A percentile compares a stretch with the other conserved stretches of the same genome.
phyloP scores from a whole-genome alignment of 2,329 filamentous ascomycete genomes.

The Xylogone sp. region DNA sequence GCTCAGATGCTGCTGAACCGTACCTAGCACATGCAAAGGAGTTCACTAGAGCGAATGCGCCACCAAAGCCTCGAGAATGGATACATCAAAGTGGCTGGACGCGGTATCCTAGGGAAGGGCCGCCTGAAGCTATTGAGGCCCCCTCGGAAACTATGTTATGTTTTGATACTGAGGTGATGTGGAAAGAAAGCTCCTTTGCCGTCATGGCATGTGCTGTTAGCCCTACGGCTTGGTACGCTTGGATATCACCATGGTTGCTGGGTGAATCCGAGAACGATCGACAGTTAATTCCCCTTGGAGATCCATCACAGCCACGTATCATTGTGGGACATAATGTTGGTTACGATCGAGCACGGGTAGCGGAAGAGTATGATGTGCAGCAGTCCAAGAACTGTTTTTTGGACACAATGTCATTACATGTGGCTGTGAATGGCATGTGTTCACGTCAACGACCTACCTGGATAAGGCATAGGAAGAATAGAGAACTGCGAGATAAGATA shows the following conservation, averaged over 20 bases:
- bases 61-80: slow-evolving; percentile 68
- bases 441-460: slow-evolving; percentile 93
- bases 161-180: slow-evolving; percentile 97
- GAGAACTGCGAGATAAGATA: slow-evolving; percentile 77
- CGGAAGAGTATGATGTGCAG: slow-evolving; percentile 82
- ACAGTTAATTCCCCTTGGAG: slow-evolving; percentile 84
- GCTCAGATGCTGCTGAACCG: slow-evolving; percentile 81
- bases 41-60: slow-evolving; percentile 61
- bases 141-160: slow-evolving; percentile 80
- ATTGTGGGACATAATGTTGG: slow-evolving; percentile 94
- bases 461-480: slow-evolving; percentile 93
- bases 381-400: slow-evolving; percentile 85
- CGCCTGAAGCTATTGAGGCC: slow-evolving; percentile 65
- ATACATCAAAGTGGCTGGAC: slow-evolving; percentile 83
- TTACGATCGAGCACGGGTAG: slow-evolving; percentile 83
- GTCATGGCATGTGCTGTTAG: slow-evolving; percentile 96
- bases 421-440: slow-evolving; percentile 98
- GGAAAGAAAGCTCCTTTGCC: slow-evolving; percentile 85
- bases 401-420: slow-evolving; percentile 97
- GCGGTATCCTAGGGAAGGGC: slow-evolving; percentile 77
- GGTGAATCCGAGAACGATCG: slow-evolving; percentile 72
- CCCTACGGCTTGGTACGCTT: slow-evolving; percentile 90
- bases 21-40: slow-evolving; percentile 72
- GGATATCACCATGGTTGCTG: slow-evolving; percentile 93
- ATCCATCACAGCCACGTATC: slow-evolving; percentile 67